Conservation (phyloP, 208 protist species). For the Leishmania tropica region DNA sequence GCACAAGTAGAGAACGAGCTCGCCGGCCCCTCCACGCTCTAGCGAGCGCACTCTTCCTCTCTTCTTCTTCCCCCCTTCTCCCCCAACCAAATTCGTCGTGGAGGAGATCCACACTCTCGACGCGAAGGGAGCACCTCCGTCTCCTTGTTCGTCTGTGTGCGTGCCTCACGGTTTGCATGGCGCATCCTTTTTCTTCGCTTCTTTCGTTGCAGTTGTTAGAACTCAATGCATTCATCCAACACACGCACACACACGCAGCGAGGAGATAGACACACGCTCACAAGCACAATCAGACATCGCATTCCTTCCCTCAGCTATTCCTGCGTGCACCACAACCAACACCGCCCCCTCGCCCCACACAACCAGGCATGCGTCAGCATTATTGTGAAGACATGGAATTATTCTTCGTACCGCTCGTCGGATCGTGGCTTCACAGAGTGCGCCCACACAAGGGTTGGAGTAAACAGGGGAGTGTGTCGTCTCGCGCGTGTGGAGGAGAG, state of each 20-base stretch:
- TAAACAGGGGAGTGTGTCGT: neutral
- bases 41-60: neutral
- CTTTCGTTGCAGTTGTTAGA: neutral
- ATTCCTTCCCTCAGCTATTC: neutral
- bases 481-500: neutral
- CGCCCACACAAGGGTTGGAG: neutral
- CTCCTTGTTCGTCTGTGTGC: neutral
- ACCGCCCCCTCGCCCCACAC: too few relatives aligned
- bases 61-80: neutral
- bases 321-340: neutral
- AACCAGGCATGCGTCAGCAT: neutral
- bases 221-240: neutral
- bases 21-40: neutral
- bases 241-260: neutral
- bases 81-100: neutral
- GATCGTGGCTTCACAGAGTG: neutral
- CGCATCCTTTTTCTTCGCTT: neutral
- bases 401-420: neutral
- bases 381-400: neutral
- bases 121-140: neutral
- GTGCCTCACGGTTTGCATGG: neutral
- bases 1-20: neutral
- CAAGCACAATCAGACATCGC: neutral
- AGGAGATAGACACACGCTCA: neutral
- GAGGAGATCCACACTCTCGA: neutral